Conservation (phyloP, 176 grass and related monocot genomes). For the Musa beccarii region DNA sequence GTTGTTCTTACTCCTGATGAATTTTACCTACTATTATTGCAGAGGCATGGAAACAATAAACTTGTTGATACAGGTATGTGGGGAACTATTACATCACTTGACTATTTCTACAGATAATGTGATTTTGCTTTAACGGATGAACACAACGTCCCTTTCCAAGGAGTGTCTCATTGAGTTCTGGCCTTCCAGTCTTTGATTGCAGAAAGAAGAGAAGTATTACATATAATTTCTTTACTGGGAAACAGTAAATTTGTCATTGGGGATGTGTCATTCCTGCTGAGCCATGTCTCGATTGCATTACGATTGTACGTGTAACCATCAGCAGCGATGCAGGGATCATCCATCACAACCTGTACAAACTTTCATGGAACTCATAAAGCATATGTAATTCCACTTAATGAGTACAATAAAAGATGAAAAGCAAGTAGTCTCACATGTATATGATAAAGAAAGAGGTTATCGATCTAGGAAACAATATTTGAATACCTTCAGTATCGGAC, state of each 20-base stretch:
- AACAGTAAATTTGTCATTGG: slow-evolving; percentile 17
- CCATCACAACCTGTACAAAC: slow-evolving; percentile 18
- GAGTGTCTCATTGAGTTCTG: neutral
- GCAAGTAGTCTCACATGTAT: no score
- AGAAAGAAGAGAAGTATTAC: slow-evolving; percentile 15
- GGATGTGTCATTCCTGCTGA: slow-evolving; percentile 8
- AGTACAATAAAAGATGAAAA: neutral
- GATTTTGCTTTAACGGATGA: no score
- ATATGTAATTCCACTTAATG: neutral
- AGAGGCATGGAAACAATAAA: no score
- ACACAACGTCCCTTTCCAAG: no score
- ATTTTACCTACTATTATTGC: no score
- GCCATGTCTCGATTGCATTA: slow-evolving; percentile 12
- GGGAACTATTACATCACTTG: no score
- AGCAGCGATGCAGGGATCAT: slow-evolving; percentile 26
- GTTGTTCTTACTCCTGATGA: no score
- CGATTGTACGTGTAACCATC: slow-evolving; percentile 25
- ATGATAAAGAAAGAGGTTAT: neutral
- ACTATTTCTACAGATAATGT: no score
- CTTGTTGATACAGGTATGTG: no score
- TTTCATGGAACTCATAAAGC: neutral
- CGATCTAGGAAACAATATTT: no score
- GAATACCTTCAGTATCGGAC: slow-evolving; percentile 12
- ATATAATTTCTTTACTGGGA: slow-evolving; percentile 3
- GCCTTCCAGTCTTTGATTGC: slow-evolving; percentile 16